phyloP scores from a whole-genome alignment of 1,284 basidiomycete genomes.

The Rhodofomes roseus region DNA sequence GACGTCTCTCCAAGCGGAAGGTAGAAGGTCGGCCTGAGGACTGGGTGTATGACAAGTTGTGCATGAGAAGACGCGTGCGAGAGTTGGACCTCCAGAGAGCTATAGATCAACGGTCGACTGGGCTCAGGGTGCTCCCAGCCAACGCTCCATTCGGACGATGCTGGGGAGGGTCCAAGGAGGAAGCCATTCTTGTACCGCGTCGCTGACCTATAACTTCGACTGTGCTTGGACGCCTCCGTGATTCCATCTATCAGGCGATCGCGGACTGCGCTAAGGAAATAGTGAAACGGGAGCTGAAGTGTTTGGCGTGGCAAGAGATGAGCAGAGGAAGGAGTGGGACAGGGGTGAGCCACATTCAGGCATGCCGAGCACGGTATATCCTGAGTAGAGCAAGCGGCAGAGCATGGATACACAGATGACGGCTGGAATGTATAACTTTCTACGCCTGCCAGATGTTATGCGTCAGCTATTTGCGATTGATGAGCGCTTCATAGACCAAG shows the following conservation, averaged over 20 bases:
- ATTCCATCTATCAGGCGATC: slow-evolving; percentile 54
- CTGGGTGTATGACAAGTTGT: slow-evolving; percentile 57
- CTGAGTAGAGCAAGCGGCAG: slow-evolving; percentile 38
- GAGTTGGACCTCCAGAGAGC: slow-evolving; percentile 56
- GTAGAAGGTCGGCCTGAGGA: slow-evolving; percentile 51
- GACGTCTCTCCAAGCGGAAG: slow-evolving; percentile 37
- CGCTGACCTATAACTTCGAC: slow-evolving; percentile 24
- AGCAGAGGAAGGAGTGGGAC: slow-evolving; percentile 16
- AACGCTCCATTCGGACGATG: slow-evolving; percentile 52
- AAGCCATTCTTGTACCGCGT: slow-evolving; percentile 56
- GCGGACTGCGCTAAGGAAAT: slow-evolving; percentile 45
- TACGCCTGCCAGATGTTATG: slow-evolving; percentile 12
- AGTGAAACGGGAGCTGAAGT: slow-evolving; percentile 41
- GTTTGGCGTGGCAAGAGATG: slow-evolving; percentile 40
- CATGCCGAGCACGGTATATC: slow-evolving; percentile 42
- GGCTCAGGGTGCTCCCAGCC: slow-evolving; percentile 56
- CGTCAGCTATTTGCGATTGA: slow-evolving; percentile 24
- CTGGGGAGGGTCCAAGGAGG: slow-evolving; percentile 43
- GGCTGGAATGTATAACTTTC: slow-evolving; percentile 38
- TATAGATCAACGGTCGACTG: slow-evolving; percentile 52
- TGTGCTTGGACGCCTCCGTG: slow-evolving; percentile 31
- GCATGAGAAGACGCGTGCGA: slow-evolving; percentile 23
- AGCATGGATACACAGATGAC: slow-evolving; percentile 51
- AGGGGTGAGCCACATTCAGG: slow-evolving; percentile 17
- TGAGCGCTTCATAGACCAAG: slow-evolving; percentile 21